Evolutionary conservation across 2,329 filamentous ascomycete genomes (phyloP), one percentile per base, ranked within the genome.

Genomic region (Alternaria hordeiaustralica): DNA sequence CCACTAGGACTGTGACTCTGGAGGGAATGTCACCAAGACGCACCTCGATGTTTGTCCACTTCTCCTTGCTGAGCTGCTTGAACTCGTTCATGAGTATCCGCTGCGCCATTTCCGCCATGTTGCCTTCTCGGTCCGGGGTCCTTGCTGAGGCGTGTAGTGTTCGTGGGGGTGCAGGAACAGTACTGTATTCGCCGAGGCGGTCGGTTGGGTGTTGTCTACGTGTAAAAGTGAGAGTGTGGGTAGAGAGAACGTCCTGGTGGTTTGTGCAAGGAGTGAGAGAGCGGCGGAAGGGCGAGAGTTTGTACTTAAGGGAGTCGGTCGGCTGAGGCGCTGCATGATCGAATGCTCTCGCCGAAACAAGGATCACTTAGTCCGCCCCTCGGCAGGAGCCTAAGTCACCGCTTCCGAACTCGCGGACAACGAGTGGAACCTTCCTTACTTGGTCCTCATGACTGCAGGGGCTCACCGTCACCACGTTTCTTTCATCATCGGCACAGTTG

Each of bases 21-120:
- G 13, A 50, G 15, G 55, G 50, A 51, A 56, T 13, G 49, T 25
- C 46, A 51, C 36, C 23, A 43, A 18, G 54, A 60, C 87, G 66
- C 81, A 94, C 92, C 79, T 96, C 92, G 70, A 97, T 93, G 72
- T 95, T 89, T 18, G 97, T 91, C 95, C 95, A 99, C 79, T 93
- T 93, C 85, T 97, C 94, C 80, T 96, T 94, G 58, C 88, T 86
- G 44, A 98, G 87, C 47, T 88, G 86, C 80, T 92, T 91, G 83
- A 93, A 89, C 85, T 98, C 95, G 71, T 91, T 91, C 92, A 97
- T 93, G 60, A 98, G 86, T 55, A 96, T 91, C 75, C 93, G 90
- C 81, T 94, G 91, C 36, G 92, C 90, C 84, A 71, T 69, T 55
- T 77, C 73, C 57, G 72, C 72, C 73, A 76, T 77, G 25, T 18